phyloP scores from a whole-genome alignment of 2,329 filamentous ascomycete genomes.

The Zymoseptoria ardabiliae region DNA sequence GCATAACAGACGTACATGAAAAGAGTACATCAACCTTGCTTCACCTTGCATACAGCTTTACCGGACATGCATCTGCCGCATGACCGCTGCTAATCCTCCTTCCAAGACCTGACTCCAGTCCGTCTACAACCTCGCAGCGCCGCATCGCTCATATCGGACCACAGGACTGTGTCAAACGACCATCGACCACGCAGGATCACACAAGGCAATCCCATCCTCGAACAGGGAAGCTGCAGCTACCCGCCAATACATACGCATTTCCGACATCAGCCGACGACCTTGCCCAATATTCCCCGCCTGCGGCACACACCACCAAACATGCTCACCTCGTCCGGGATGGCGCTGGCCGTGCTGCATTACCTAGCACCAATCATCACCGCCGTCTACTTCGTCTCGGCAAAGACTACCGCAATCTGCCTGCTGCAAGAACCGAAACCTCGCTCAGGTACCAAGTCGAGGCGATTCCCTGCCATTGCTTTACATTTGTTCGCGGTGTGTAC shows the following conservation, averaged over 20 bases:
- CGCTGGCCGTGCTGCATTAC: conserved; percentile 23
- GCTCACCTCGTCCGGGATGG: conserved; percentile 2
- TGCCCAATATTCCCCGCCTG: neutral
- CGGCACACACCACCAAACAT: conserved; percentile 1
- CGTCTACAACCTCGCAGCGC: neutral
- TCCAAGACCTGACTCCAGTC: neutral
- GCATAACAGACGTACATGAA: neutral
- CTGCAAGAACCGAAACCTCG: conserved; percentile 20
- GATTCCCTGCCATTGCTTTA: conserved; percentile 15
- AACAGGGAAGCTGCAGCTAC: neutral
- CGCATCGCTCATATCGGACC: neutral
- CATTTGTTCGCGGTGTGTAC: conserved; percentile 14
- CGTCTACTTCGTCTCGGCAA: conserved; percentile 23
- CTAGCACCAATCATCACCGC: conserved; percentile 19
- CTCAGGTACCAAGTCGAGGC: conserved; percentile 7
- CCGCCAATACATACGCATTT: neutral
- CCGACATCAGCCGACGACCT: neutral
- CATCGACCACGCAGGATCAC: neutral
- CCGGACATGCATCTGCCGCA: neutral
- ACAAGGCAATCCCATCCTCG: neutral
- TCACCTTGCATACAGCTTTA: neutral
- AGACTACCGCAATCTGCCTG: conserved; percentile 22
- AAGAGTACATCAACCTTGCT: neutral
- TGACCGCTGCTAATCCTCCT: neutral
- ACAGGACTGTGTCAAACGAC: neutral